Evolutionary conservation across 768 basidiomycete species (phyloP).

Genomic region (Mycena kentingensis): DNA sequence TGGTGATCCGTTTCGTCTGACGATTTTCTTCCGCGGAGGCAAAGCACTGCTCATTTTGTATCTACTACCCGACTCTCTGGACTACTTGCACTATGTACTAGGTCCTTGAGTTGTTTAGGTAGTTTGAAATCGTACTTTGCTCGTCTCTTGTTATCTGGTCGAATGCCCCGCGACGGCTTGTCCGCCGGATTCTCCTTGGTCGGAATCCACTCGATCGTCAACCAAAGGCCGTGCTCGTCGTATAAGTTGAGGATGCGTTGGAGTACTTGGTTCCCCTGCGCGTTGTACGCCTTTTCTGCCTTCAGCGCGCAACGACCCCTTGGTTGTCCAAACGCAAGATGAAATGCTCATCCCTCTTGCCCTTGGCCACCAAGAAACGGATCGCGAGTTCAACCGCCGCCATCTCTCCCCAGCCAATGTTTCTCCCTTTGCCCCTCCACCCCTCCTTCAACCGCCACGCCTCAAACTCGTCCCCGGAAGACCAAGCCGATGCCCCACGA

Average conservation of each 20-base stretch:
- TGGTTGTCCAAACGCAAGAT: conserved; percentile 43
- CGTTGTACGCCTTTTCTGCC: conserved; percentile 25
- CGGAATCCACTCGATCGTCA: conserved; percentile 33
- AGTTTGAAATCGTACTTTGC: too few species aligned
- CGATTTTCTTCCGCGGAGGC: too few species aligned
- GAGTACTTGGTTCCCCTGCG: conserved; percentile 32
- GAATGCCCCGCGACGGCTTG: conserved; percentile 32
- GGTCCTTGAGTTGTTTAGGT: too few species aligned
- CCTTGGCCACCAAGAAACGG: conserved; percentile 29
- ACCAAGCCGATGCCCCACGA: conserved; percentile 45
- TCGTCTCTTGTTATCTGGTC: too few species aligned
- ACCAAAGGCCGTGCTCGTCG: conserved; percentile 22
- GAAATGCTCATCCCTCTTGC: conserved; percentile 27
- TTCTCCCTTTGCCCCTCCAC: conserved; percentile 30
- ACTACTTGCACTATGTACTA: too few species aligned
- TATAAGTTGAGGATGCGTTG: conserved; percentile 29
- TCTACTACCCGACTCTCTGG: too few species aligned
- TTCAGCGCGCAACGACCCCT: conserved; percentile 39
- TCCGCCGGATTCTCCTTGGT: conserved; percentile 38
- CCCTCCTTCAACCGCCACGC: conserved; percentile 40
- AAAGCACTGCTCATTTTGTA: too few species aligned
- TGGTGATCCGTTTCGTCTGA: too few species aligned
- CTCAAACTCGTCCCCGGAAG: conserved; percentile 35
- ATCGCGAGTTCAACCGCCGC: conserved; percentile 46
- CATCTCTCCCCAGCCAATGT: conserved; percentile 50